phyloP scores from a whole-genome alignment of 2,329 filamentous ascomycete genomes.

The Fonsecaea monophora region DNA sequence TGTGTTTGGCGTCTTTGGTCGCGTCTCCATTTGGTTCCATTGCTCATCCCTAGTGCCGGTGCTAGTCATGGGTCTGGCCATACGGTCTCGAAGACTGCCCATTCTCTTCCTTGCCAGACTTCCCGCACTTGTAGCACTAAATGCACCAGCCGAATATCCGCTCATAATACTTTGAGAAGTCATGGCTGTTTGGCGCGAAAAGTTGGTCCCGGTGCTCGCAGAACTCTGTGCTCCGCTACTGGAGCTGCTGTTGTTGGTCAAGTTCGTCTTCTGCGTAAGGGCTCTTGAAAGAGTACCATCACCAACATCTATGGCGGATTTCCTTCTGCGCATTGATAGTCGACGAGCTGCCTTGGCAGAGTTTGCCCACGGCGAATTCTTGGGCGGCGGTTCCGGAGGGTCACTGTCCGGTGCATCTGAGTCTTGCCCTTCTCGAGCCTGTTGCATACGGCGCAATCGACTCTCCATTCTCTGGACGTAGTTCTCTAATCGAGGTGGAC shows the following conservation, averaged over 20 bases:
- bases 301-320: slow-evolving; percentile 74
- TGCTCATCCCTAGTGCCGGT: slow-evolving; percentile 49
- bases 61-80: slow-evolving; percentile 54
- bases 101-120: slow-evolving; percentile 77
- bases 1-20: slow-evolving; percentile 66
- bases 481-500: slow-evolving; percentile 76
- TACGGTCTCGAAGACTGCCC: slow-evolving; percentile 41
- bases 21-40: slow-evolving; percentile 42
- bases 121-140: slow-evolving; percentile 94
- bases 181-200: slow-evolving; percentile 73
- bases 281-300: slow-evolving; percentile 75
- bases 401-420: slow-evolving; percentile 60
- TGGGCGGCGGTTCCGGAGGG: slow-evolving; percentile 69
- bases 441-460: slow-evolving; percentile 74
- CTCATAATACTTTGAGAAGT: slow-evolving; percentile 93
- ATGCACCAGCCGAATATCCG: slow-evolving; percentile 83
- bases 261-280: slow-evolving; percentile 85
- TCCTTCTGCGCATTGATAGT: slow-evolving; percentile 48
- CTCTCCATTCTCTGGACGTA: slow-evolving; percentile 94
- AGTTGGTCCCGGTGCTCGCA: slow-evolving; percentile 67
- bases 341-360: slow-evolving; percentile 52
- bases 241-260: slow-evolving; percentile 66
- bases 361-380: slow-evolving; percentile 52
- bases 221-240: slow-evolving; percentile 75
- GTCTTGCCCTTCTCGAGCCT: slow-evolving; percentile 49